Conservation (phyloP, 1,284 basidiomycete species). For the Pyrrhoderma noxium region DNA sequence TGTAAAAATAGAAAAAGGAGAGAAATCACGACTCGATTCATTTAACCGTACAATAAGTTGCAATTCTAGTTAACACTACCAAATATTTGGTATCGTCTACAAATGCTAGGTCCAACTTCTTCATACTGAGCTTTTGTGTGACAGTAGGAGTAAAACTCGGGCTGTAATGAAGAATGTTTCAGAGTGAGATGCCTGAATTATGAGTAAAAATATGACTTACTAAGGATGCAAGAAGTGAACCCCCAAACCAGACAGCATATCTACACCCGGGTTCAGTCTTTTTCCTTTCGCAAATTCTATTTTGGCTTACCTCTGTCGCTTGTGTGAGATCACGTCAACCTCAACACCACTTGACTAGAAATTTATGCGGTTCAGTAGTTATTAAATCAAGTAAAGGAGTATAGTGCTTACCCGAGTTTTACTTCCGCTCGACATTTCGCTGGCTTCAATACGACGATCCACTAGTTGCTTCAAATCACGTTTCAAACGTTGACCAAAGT, state of each 20-base stretch:
- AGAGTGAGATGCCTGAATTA: background rate
- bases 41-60: background rate
- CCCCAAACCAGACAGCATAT: slow-evolving; percentile 98
- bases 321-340: slow-evolving; percentile 97
- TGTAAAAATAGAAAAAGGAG: no score
- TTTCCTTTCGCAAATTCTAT: slow-evolving; percentile 1
- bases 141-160: slow-evolving; percentile 96
- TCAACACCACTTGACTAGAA: slow-evolving; percentile 85
- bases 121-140: slow-evolving; percentile 98
- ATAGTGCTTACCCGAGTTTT: slow-evolving; percentile 40
- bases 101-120: slow-evolving; percentile 94
- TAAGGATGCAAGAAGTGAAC: slow-evolving; percentile 86
- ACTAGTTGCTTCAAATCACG: slow-evolving; percentile 93
- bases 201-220: slow-evolving; percentile 44
- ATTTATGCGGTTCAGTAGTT: slow-evolving; percentile 15
- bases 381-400: background rate
- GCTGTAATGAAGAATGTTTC: slow-evolving; percentile 38
- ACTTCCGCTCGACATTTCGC: slow-evolving; percentile 71
- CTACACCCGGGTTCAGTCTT: slow-evolving; percentile 29
- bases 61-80: slow-evolving; percentile 69
- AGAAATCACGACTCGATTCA: no score
- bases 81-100: slow-evolving; percentile 91
- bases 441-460: slow-evolving; percentile 81
- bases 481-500: slow-evolving; percentile 94
- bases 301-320: slow-evolving; percentile 76